Evolutionary conservation across 176 grass and related monocot species (phyloP).

Genomic region (Saccharum officinarum): DNA sequence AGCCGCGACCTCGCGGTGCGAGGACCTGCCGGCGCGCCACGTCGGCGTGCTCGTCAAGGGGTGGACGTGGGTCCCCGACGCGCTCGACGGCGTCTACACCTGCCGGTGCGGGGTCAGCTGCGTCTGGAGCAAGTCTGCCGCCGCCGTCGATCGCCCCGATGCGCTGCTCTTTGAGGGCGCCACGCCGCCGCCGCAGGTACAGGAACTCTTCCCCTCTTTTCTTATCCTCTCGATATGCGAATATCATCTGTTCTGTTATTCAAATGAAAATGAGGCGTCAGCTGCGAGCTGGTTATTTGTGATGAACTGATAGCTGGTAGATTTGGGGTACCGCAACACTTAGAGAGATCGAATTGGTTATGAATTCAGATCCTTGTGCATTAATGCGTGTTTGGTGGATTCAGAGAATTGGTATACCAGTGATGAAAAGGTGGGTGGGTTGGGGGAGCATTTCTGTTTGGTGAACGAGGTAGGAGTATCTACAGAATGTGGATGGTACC

Average conservation of each 20-base stretch:
- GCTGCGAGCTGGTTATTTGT: neutral
- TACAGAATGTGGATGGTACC: neutral
- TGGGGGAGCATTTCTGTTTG: neutral
- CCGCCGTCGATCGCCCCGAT: slow-evolving; percentile 63
- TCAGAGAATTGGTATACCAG: neutral
- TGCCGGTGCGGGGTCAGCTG: slow-evolving; percentile 80
- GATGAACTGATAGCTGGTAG: neutral
- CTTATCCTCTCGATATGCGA: neutral
- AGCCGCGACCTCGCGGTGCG: slow-evolving; percentile 22
- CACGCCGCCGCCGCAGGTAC: slow-evolving; percentile 69
- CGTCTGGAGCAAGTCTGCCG: slow-evolving; percentile 78
- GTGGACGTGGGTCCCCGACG: slow-evolving; percentile 95
- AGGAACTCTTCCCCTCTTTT: neutral
- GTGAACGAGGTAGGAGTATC: neutral
- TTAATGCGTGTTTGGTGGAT: neutral
- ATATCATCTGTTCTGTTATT: neutral
- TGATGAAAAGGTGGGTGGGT: neutral
- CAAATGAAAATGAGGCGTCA: neutral
- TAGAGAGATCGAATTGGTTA: neutral
- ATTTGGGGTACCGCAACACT: neutral
- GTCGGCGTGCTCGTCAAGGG: slow-evolving; percentile 74
- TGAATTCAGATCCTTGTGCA: neutral
- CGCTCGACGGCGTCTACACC: slow-evolving; percentile 75
- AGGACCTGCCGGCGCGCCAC: slow-evolving; percentile 36
- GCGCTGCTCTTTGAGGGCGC: slow-evolving; percentile 75